Base-by-base conservation (phyloP, 768 basidiomycete genomes). In the Thelephora aurantiotincta region DNA sequence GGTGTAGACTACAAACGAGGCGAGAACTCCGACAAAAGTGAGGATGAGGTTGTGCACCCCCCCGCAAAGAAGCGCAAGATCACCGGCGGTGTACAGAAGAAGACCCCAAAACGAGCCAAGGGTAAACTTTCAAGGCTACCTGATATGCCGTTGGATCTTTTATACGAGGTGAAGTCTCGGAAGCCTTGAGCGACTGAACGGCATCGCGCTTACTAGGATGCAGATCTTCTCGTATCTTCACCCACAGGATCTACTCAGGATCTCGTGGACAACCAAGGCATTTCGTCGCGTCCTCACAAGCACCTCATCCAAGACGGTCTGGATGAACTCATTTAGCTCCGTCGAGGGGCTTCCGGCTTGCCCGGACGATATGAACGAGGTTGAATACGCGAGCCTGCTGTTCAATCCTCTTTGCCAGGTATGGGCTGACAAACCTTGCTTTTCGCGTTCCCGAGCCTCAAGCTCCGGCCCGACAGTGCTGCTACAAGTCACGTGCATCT, bases 331-430 rank as follows among this genome's bases (percentile, higher is more conserved):
- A 4, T 22, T 51, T 13, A 33, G 35, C 36, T 46, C 46, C 20
- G 42, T 56, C 33, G 37, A 47, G 9, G 51, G 38, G 5, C 37
- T 54, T 6, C 55, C 55, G 2, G 48, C 54, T n/a, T 54, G 53
- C 19, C 55, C 55, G 3, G 33, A 50, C 5, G 38, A 50, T 22
- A 33, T 56, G 33, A 49, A 44, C 37, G 55, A 56, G 22, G 49
- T 50, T 2, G 49, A 19, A 11, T 54, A 54, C 14, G 53, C 50
- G 11, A 56, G 54, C 43, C 47, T 56, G 6, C 14, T 47, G 30
- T 56, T 54, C 47, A 53, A 44, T 34, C 19, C 50, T 1, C 33
- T 53, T 20, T 55, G 52, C 30, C 52, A 55, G 48, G 53, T 54
- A 22, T 22, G 37, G 20, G 11, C 6, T 38, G 11, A n/a, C 16